Evolutionary conservation across 345 rosid species (phyloP), one percentile per base, ranked within the genome.

Genomic region (Triadica sebifera): DNA sequence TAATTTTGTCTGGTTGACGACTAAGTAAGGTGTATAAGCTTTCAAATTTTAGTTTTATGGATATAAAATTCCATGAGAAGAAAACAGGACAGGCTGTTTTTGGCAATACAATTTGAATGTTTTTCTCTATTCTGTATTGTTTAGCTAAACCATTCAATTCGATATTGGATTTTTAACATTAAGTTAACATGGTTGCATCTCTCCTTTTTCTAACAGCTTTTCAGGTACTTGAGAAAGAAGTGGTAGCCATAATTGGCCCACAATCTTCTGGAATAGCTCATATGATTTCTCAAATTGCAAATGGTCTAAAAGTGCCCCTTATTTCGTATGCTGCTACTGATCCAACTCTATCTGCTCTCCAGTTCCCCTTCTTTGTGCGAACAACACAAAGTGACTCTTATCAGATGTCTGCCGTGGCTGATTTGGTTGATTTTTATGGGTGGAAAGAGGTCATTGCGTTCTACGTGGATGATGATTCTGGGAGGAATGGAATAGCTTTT

Each of bases 311-410:
- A 59, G 83, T 94, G 66, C 98, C 98, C 29, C 89, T 88, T 22
- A 58, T 94, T 69, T 94, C 98, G 24, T 92, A 80, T 78, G 94
- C 91, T 49, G 94, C 98, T 72, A 92, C 97, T 66, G 97, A 94
- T 83, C 96, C 96, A 20, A 88, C 93, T 72, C 88, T 94, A n/a
- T 92, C 97, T 17, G 86, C 96, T 25, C 86, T 82, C 55, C 97
- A 94, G 22, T 92, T 86, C 76, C 94, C 98, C 7, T 90, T 78
- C 77, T 90, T 92, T 67, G 67, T 90, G 65, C 90, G 94, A 75
- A 90, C 89, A 2, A 88, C 94, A 12, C 94, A 83, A 71, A 82
- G 87, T 24, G 98, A 94, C 82, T 80, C 81, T 63, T 79, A 83
- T 72, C 98, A 92, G 84, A 92, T 94, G 98, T 82, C 84, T 78